Percentiles rank a stretch among this genome's conserved stretches.
Evolutionary conservation across 2,329 filamentous ascomycete genomes (phyloP).

Genomic region (Phyllosticta citrichinensis): DNA sequence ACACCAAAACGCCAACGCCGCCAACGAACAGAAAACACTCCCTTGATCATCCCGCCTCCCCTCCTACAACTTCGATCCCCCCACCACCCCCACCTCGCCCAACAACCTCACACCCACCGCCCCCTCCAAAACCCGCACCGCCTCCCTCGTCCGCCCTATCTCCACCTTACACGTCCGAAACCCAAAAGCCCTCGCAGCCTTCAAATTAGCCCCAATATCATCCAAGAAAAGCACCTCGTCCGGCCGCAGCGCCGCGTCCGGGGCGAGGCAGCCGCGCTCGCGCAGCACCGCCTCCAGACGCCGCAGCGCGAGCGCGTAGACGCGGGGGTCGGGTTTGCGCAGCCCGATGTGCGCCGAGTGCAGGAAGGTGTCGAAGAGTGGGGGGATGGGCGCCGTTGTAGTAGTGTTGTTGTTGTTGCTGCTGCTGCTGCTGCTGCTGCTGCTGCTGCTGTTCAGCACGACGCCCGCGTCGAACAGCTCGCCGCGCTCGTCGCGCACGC

Average conservation of each 20-base stretch:
- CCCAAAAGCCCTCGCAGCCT: slow-evolving; percentile 62
- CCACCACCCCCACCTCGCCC: not conserved
- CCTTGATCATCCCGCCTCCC: too few relatives aligned
- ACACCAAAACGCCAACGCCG: too few relatives aligned
- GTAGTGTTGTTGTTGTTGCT: not conserved
- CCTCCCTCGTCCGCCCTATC: slow-evolving; percentile 66
- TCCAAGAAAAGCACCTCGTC: slow-evolving; percentile 78
- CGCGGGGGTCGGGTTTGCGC: slow-evolving; percentile 73
- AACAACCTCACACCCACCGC: not conserved
- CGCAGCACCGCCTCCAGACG: slow-evolving; percentile 30
- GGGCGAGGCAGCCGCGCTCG: slow-evolving; percentile 53
- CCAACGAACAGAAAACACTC: too few relatives aligned
- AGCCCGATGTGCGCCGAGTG: slow-evolving; percentile 78
- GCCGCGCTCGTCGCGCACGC: slow-evolving; percentile 54
- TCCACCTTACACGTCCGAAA: slow-evolving; percentile 78
- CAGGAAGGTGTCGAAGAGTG: slow-evolving; percentile 76
- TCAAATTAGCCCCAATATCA: slow-evolving; percentile 89
- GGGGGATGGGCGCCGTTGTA: not conserved
- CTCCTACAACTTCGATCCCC: not conserved
- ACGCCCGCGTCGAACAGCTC: slow-evolving; percentile 25
- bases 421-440: not conserved
- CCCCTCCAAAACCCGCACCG: slow-evolving; percentile 48
- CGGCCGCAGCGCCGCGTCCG: slow-evolving; percentile 45
- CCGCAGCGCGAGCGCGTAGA: slow-evolving; percentile 58
- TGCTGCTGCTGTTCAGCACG: not conserved